Conservation (phyloP, 1,284 basidiomycete genomes). For the Irpex sp. region DNA sequence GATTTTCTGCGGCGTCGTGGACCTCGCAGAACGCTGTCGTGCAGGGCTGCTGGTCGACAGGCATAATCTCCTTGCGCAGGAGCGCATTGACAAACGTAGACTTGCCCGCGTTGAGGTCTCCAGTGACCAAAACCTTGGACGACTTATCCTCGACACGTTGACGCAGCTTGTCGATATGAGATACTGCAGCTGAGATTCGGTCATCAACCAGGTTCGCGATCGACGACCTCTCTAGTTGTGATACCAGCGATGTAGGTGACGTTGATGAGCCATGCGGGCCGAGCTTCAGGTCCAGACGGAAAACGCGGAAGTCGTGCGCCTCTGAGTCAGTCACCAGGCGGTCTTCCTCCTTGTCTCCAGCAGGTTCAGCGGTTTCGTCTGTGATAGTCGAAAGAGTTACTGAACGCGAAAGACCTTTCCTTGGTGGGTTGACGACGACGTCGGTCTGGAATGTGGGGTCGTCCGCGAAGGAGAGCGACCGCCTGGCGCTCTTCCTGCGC, state of each 20-base stretch:
- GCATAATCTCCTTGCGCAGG: slow-evolving; percentile 87
- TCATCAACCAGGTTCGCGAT: slow-evolving; percentile 92
- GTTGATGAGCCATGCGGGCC: slow-evolving; percentile 70
- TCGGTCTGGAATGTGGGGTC: slow-evolving; percentile 68
- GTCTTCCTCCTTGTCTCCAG: slow-evolving; percentile 38
- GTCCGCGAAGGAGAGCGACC: slow-evolving; percentile 80
- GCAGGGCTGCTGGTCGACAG: slow-evolving; percentile 97
- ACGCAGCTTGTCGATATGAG: slow-evolving; percentile 84
- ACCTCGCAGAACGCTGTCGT: slow-evolving; percentile 98
- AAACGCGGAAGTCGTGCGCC: slow-evolving; percentile 71
- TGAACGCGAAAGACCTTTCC: slow-evolving; percentile 49
- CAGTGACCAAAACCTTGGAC: slow-evolving; percentile 97
- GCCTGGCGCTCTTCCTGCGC: slow-evolving; percentile 44
- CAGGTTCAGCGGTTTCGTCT: slow-evolving; percentile 29
- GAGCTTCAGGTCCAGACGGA: slow-evolving; percentile 91
- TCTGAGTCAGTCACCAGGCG: slow-evolving; percentile 40
- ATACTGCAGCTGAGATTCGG: slow-evolving; percentile 73
- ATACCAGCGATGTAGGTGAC: slow-evolving; percentile 78
- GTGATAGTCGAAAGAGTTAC: slow-evolving; percentile 52
- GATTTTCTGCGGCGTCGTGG: slow-evolving; percentile 85
- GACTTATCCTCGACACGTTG: slow-evolving; percentile 88
- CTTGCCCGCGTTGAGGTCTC: slow-evolving; percentile 98
- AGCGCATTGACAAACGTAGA: slow-evolving; percentile 98
- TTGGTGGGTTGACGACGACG: slow-evolving; percentile 53
- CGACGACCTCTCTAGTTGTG: slow-evolving; percentile 88